A percentile compares a stretch with the other conserved stretches of the same genome.
phyloP scores from a whole-genome alignment of 768 basidiomycete genomes.

The Myochromella boudieri region DNA sequence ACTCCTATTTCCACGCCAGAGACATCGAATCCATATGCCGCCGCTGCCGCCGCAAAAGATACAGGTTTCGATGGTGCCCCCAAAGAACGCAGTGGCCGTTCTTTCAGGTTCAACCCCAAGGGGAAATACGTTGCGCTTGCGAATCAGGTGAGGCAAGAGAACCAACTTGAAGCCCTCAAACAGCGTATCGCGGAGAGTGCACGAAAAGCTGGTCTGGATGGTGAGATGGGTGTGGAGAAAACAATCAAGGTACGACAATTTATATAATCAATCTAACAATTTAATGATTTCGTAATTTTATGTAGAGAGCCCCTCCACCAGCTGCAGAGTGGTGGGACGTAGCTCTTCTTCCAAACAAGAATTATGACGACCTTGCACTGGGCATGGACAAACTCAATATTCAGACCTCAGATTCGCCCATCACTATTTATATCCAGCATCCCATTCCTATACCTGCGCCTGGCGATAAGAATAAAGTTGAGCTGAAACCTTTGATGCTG shows the following conservation, averaged over 20 bases:
- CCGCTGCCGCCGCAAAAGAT: constrained; percentile 51
- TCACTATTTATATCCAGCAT: constrained; percentile 92
- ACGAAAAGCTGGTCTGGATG: constrained; percentile 89
- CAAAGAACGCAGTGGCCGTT: constrained; percentile 65
- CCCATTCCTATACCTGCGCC: constrained; percentile 95
- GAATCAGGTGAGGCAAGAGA: constrained; percentile 70
- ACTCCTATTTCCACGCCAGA: constrained; percentile 40
- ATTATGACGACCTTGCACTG: constrained; percentile 70
- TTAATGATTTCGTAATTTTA: too few species aligned
- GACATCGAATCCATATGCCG: constrained; percentile 77
- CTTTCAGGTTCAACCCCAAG: constrained; percentile 86
- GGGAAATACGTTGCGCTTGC: constrained; percentile 85
- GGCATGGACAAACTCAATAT: constrained; percentile 64
- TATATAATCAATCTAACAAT: not conserved
- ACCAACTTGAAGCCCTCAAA: constrained; percentile 87
- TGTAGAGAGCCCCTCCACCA: constrained; percentile 81
- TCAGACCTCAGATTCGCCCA: constrained; percentile 65
- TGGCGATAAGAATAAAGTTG: constrained; percentile 76
- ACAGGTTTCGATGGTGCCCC: constrained; percentile 73
- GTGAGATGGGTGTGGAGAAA: constrained; percentile 91
- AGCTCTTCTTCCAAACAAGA: constrained; percentile 75
- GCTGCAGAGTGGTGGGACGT: constrained; percentile 98
- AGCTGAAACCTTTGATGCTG: constrained; percentile 85
- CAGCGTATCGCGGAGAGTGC: constrained; percentile 91
- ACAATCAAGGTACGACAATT: constrained; percentile 69